A percentile compares a stretch with the other conserved stretches of the same genome.
These are phyloP conservation scores for Collybia sp. DNA, from an alignment of 768 basidiomycete species.

Conservation along the genomic window DNA sequence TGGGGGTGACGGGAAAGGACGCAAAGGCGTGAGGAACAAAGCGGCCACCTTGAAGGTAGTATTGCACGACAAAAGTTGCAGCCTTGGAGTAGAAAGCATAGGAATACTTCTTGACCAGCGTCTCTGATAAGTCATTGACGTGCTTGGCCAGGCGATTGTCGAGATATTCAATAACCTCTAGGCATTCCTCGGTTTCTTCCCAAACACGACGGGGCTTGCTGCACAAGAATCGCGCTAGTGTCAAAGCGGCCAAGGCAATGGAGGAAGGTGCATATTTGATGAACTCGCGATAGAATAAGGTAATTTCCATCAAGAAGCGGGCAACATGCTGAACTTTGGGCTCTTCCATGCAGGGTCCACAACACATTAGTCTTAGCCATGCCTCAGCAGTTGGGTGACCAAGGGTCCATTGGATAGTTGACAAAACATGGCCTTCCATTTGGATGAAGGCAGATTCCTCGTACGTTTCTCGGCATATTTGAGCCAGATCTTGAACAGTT, in stretches of 20 bases:
- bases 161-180: constrained; percentile 81
- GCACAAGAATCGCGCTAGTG: constrained; percentile 85
- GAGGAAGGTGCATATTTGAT: constrained; percentile 80
- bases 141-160: constrained; percentile 84
- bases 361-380: constrained; percentile 86
- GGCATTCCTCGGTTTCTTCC: constrained; percentile 81
- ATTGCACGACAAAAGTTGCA: constrained; percentile 89
- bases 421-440: constrained; percentile 97
- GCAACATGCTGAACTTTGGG: constrained; percentile 92
- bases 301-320: constrained; percentile 98
- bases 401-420: constrained; percentile 93
- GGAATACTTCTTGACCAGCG: constrained; percentile 97
- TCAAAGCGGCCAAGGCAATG: constrained; percentile 86
- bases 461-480: constrained; percentile 95
- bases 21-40: constrained; percentile 46
- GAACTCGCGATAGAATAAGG: constrained; percentile 96
- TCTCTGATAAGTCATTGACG: constrained; percentile 91
- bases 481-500: constrained; percentile 88
- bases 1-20: constrained; percentile 66
- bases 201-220: constrained; percentile 71
- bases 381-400: constrained; percentile 98
- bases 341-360: constrained; percentile 74
- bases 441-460: constrained; percentile 98
- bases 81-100: constrained; percentile 96
- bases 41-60: constrained; percentile 85